Conservation (phyloP, 768 basidiomycete species). For the Amanita thiersii region DNA sequence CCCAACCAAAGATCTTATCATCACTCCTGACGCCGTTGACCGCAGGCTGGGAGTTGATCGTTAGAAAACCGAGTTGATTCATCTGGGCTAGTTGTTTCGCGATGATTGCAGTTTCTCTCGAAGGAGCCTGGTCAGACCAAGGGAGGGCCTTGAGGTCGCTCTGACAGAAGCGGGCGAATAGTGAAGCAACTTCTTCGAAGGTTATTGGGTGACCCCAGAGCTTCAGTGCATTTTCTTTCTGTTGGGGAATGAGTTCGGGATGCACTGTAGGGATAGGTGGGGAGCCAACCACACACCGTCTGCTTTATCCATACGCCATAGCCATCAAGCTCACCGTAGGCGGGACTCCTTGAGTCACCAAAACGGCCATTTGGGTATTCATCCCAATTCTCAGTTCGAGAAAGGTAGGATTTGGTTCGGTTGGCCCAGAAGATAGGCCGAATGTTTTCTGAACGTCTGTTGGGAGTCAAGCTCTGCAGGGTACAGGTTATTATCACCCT, state of each 20-base stretch:
- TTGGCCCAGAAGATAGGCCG: constrained; percentile 99
- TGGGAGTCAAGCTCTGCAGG: constrained; percentile 81
- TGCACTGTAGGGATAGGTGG: neutral
- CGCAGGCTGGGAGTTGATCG: constrained; percentile 95
- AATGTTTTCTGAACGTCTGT: constrained; percentile 83
- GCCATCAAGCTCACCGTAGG: constrained; percentile 96
- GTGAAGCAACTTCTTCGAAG: constrained; percentile 51
- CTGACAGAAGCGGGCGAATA: constrained; percentile 83
- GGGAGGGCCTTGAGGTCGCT: constrained; percentile 72
- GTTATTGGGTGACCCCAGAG: constrained; percentile 82
- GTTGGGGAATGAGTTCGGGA: neutral
- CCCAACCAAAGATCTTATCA: constrained; percentile 87
- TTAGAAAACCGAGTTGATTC: constrained; percentile 89
- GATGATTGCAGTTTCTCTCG: constrained; percentile 79
- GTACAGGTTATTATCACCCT: constrained; percentile 12
- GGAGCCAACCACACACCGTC: constrained; percentile 53
- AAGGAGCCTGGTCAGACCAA: constrained; percentile 90
- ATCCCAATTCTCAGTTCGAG: constrained; percentile 98
- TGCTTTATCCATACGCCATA: constrained; percentile 93
- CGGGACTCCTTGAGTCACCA: constrained; percentile 94
- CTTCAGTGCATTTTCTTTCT: constrained; percentile 83
- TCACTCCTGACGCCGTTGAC: constrained; percentile 85
- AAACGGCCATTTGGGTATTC: constrained; percentile 99
- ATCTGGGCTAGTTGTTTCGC: constrained; percentile 70
- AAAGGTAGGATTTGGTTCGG: constrained; percentile 88